Evolutionary conservation across 495 filamentous ascomycete species (phyloP).

Genomic region (Neurospora pannonica): DNA sequence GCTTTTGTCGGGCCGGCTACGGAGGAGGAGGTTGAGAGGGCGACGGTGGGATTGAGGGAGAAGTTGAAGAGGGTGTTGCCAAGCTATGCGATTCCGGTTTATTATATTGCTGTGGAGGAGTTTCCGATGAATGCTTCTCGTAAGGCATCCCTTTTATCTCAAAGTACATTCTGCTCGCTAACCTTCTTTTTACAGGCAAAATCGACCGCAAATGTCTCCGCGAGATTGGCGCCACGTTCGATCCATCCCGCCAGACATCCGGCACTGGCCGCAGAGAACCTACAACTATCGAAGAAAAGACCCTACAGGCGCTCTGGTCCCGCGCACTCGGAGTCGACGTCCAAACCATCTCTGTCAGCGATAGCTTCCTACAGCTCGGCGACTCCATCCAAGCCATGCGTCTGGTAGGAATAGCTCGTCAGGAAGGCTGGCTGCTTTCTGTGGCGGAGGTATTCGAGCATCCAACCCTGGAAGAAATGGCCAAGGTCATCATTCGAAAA

Average conservation of each 20-base stretch:
- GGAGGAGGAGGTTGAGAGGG: constrained; percentile 16
- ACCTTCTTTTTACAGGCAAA: constrained; percentile 46
- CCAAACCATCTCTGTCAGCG: constrained; percentile 35
- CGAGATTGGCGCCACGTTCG: constrained; percentile 19
- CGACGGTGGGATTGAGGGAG: constrained; percentile 7
- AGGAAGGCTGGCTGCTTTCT: constrained; percentile 39
- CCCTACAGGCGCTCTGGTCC: constrained; percentile 22
- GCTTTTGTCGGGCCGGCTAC: constrained; percentile 18
- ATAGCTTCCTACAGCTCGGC: constrained; percentile 55
- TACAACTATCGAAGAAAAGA: constrained; percentile 10
- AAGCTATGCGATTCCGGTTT: constrained; percentile 50
- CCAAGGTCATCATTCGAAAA: background rate
- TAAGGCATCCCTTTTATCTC: too few species aligned
- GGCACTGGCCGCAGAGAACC: background rate
- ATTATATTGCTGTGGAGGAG: constrained; percentile 47
- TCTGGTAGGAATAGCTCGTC: constrained; percentile 46
- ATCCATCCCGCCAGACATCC: background rate
- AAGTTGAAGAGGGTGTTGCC: constrained; percentile 26
- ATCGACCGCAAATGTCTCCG: constrained; percentile 49
- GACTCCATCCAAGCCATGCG: constrained; percentile 65
- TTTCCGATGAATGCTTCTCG: constrained; percentile 34
- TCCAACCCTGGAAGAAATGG: constrained; percentile 15
- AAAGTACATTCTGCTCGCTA: background rate
- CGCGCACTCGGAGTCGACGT: constrained; percentile 13
- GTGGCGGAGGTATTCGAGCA: constrained; percentile 35